Evolutionary conservation across 208 protist genomes (phyloP), one percentile per base, ranked within the genome.

Genomic region (Leptomonas seymouri): DNA sequence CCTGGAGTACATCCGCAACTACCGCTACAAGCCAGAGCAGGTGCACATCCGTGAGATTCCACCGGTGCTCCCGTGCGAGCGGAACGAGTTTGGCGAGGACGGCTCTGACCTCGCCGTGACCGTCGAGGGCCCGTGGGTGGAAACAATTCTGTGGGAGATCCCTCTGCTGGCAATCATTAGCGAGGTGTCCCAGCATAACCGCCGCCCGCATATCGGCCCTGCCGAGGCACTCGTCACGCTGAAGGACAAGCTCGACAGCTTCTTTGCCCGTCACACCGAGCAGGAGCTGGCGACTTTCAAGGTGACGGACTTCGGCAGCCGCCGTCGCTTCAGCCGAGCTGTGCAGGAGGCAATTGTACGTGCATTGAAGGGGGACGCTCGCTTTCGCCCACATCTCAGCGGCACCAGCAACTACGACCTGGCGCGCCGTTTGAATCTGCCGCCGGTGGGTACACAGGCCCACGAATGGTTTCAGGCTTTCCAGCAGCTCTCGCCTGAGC

Each of bases 391-490:
- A 11, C 70, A 90, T 62, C 68, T 96, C n/a, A 54, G 70, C 39
- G 91, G 91, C 44, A 94, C 91, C 27, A 96, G 91, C 61, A 96
- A 96, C 76, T 94, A 93, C 66, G 80, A 93, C 51, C 53, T 96
- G 9, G 91, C 91, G 31, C 85, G 82, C 28, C 84, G 83, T 18
- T 64, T 91, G 30, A 21, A 80, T 36, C 36, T 96, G n/a, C 55
- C 81, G 5, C 76, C 88, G 3, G 69, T 93, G 12, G 91, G 91
- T 28, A 96, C 91, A 23, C 91, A 96, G 63, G 91, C 91, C 18
- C 91, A 96, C 58, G 91, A 96, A 75, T 96, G 91, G 91, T 96
- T 93, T 69, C 91, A 96, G 83, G 91, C 91, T 23, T 93, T 93
- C 67, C 91, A 96, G 74, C 91, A 96, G 76, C 80, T 96, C 34